These are phyloP conservation scores for Chamaecrista fasciculata DNA, from an alignment of 306 rosid species.

Conservation along the genomic window DNA sequence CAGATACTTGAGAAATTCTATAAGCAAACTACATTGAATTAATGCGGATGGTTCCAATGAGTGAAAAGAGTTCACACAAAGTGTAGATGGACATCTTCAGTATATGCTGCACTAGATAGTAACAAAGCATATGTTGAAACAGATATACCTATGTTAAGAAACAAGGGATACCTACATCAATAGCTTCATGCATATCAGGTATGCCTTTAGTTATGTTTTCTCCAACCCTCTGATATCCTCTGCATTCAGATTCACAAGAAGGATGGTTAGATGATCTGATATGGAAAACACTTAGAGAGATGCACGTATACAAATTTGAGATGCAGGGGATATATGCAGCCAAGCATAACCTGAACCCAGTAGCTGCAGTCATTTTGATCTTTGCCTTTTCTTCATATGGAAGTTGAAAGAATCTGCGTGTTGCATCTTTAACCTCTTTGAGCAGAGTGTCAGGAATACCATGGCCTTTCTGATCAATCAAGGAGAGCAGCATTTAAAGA, in stretches of 20 bases:
- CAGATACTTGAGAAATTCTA: neutral
- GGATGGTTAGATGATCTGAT: neutral
- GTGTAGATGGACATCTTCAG: neutral
- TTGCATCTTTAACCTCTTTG: conserved; percentile 50
- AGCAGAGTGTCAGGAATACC: conserved; percentile 67
- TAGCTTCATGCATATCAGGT: conserved; percentile 92
- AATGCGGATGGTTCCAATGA: neutral
- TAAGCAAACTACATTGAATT: neutral
- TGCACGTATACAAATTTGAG: conserved; percentile 1
- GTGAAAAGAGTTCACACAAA: neutral
- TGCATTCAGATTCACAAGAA: conserved; percentile 42
- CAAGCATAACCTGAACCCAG: conserved; percentile 67
- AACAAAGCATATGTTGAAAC: conserved; percentile 7
- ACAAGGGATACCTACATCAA: conserved; percentile 61
- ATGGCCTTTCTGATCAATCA: conserved; percentile 68
- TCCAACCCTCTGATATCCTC: conserved; percentile 83
- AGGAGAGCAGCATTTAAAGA: neutral
- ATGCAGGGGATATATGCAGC: neutral
- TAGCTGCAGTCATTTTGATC: conserved; percentile 64
- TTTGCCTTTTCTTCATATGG: conserved; percentile 77
- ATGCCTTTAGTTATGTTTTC: conserved; percentile 77
- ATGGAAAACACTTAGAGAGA: conserved; percentile 18
- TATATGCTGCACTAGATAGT: conserved; percentile 1
- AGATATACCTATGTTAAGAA: conserved; percentile 16
- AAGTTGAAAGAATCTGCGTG: conserved; percentile 66